Conservation (phyloP, 352 stramenopile genomes). For the Paralagenidium karlingii region DNA sequence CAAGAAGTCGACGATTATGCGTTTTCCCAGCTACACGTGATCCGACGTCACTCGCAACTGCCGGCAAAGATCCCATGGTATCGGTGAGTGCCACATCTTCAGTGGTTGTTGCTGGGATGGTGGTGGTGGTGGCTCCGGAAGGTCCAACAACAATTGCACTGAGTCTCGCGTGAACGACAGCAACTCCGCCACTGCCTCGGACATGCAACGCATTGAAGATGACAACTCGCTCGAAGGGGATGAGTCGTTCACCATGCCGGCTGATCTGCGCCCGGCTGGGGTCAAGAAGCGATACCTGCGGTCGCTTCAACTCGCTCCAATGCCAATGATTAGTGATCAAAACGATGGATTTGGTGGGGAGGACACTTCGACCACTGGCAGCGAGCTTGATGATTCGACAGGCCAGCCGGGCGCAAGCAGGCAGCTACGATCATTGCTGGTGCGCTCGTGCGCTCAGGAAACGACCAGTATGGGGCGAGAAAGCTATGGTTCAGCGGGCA, state of each 20-base stretch:
- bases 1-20: too few species aligned
- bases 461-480: too few species aligned
- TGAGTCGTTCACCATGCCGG: slow-evolving; percentile 31
- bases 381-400: not conserved
- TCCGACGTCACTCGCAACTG: too few species aligned
- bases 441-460: too few species aligned
- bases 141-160: too few species aligned
- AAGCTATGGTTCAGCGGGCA: too few species aligned
- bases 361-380: not conserved
- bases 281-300: slow-evolving; percentile 33
- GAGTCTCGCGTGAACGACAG: not conserved
- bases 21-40: too few species aligned
- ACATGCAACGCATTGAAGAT: not conserved
- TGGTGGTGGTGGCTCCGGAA: too few species aligned
- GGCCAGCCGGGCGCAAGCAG: not conserved
- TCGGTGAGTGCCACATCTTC: slow-evolving; percentile 16
- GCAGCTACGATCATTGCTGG: not conserved
- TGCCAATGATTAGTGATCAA: not conserved
- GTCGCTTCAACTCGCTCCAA: slow-evolving; percentile 33
- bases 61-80: slow-evolving; percentile 48
- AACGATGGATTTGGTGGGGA: not conserved
- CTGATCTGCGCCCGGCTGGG: slow-evolving; percentile 32
- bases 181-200: not conserved
- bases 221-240: slow-evolving; percentile 45
- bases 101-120: not conserved